Conservation (phyloP, 106 monocot genomes). For the Phalaenopsis aphrodite region DNA sequence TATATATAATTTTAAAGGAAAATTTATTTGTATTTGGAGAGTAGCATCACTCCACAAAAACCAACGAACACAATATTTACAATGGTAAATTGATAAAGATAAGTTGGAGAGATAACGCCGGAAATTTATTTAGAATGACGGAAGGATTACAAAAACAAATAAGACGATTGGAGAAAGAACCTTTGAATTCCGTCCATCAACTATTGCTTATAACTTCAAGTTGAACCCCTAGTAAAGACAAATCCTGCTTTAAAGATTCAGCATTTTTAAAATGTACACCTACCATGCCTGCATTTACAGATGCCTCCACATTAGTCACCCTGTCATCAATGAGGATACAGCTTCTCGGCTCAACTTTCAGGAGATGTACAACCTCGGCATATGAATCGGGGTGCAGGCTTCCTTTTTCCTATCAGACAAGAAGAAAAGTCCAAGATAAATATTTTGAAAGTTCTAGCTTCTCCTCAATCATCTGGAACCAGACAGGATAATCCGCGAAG, state of each 20-base stretch:
- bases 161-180: background rate
- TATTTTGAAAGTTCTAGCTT: slow-evolving; percentile 82
- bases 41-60: background rate
- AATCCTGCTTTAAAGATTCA: slow-evolving; percentile 50
- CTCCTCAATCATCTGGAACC: slow-evolving; percentile 91
- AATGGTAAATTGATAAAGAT: background rate
- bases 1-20: too few relatives aligned
- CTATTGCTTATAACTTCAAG: slow-evolving; percentile 1
- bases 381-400: slow-evolving; percentile 61
- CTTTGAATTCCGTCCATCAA: background rate
- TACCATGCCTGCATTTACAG: slow-evolving; percentile 63
- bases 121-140: background rate
- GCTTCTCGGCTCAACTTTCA: slow-evolving; percentile 58
- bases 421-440: slow-evolving; percentile 97
- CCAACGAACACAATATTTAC: background rate
- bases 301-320: slow-evolving; percentile 63
- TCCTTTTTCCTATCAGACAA: slow-evolving; percentile 61
- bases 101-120: background rate
- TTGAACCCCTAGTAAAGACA: slow-evolving; percentile 44
- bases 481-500: slow-evolving; percentile 93
- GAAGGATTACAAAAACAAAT: background rate
- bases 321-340: slow-evolving; percentile 90
- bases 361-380: slow-evolving; percentile 39
- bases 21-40: too few relatives aligned
- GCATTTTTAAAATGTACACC: slow-evolving; percentile 74